Percentiles rank a stretch among this genome's conserved stretches.
phyloP scores from a whole-genome alignment of 2,329 filamentous ascomycete species.

The Apiospora phragmitis region DNA sequence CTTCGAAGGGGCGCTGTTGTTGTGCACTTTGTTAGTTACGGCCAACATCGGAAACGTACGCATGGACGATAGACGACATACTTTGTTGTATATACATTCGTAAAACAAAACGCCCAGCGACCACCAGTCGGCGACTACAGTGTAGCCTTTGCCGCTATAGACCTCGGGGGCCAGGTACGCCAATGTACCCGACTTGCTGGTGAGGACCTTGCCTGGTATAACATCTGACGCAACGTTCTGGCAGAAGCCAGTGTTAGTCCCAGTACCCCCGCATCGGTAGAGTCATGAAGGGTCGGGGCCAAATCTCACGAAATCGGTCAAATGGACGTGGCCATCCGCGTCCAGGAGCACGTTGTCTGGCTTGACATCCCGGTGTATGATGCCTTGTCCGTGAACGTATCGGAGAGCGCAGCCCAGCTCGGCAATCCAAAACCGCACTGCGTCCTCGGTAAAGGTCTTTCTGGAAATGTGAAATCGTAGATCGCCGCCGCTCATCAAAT shows the following conservation, averaged over 20 bases:
- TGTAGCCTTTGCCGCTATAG: constrained; percentile 87
- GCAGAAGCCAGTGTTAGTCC: constrained; percentile 35
- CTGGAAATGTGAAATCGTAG: constrained; percentile 95
- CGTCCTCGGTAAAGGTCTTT: constrained; percentile 97
- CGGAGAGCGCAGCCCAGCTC: constrained; percentile 88
- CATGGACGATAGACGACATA: constrained; percentile 38
- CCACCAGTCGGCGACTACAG: constrained; percentile 96
- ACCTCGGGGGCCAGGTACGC: constrained; percentile 96
- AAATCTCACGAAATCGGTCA: constrained; percentile 87
- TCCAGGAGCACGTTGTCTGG: constrained; percentile 90
- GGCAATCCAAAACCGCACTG: constrained; percentile 94
- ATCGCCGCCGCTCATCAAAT: constrained; percentile 97
- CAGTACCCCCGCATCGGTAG: constrained; percentile 14
- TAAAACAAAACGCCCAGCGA: constrained; percentile 97
- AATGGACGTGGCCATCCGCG: constrained; percentile 88
- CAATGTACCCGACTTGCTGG: constrained; percentile 94
- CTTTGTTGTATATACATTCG: constrained; percentile 99
- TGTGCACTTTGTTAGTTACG: not conserved
- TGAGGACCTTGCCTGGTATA: constrained; percentile 76
- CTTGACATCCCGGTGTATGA: constrained; percentile 90
- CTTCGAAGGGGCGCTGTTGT: constrained; percentile 87
- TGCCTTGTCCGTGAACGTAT: constrained; percentile 83
- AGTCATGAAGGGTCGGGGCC: not conserved
- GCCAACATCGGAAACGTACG: not conserved
- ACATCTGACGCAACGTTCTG: constrained; percentile 97